Base-by-base conservation (phyloP, 495 filamentous ascomycete genomes). In the Rhypophila decipiens region DNA sequence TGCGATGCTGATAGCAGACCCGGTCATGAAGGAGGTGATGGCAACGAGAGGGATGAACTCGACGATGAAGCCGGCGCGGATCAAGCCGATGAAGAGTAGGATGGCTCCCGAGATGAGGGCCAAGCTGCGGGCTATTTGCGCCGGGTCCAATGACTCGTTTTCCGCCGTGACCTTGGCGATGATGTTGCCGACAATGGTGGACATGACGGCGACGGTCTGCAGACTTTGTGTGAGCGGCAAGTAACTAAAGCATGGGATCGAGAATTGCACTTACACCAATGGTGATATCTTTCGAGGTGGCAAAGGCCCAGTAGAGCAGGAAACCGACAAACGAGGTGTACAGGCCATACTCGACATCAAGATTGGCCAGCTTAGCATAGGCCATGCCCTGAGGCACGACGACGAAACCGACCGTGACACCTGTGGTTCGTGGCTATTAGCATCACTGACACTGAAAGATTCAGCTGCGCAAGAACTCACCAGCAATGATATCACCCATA, bases 151-250 rank as follows among this genome's bases (percentile, higher is more conserved):
- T 1, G 61, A 49, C 3, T 58, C 67, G 35, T 80, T 61, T 24
- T 57, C 66, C 20, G 68, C 63, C 23, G 68, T 57, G 7, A 79
- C 84, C 8, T 75, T 61, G 38, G 66, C 50, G 42, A 96, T 75
- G 38, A 95, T 82, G 35, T 83, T 81, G 33, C 93, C 93, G 2
- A 84, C 83, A 38, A 97, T 67, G 12, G 86, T 93, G 2, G 91
- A 98, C 83, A 96, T 86, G 47, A 97, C 91, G 24, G 91, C 91
- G 29, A 96, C 90, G 23, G 91, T 86, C 86, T 91, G 59, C 22
- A 42, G 8, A 34, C 15, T 29, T 31, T 7, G 17, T 39, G 13
- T n/a, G 21, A 13, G 7, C 13, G 7, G 5, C n/a, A n/a, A n/a
- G n/a, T n/a, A n/a, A n/a, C n/a, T 18, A 21, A 4, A 3, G 11